Evolutionary conservation across 2,329 filamentous ascomycete genomes (phyloP).

Genomic region (Xylariaceae sp.): DNA sequence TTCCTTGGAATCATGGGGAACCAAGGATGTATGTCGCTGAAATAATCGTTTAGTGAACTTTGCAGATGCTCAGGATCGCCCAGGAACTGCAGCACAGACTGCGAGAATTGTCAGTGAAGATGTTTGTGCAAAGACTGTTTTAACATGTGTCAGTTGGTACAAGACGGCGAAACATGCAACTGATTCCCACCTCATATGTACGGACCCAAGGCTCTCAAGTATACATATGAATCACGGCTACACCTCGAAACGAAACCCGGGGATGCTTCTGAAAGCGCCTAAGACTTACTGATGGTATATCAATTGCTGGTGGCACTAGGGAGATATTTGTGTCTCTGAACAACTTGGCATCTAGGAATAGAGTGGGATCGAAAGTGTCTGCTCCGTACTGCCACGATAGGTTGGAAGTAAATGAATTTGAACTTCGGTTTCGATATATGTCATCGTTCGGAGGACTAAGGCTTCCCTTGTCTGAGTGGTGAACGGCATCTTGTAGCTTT

Average conservation of each 20-base stretch:
- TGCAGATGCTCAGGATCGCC: conserved; percentile 38
- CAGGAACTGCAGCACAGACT: conserved; percentile 40
- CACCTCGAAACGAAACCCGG: too few species aligned
- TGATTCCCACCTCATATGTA: too few species aligned
- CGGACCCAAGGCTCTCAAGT: too few species aligned
- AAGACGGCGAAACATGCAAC: too few species aligned
- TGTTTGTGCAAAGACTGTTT: too few species aligned
- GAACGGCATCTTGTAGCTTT: conserved; percentile 8
- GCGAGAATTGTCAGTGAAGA: background rate
- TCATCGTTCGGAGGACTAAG: conserved; percentile 22
- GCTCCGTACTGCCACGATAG: conserved; percentile 20
- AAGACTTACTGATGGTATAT: conserved; percentile 35
- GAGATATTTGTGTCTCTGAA: conserved; percentile 30
- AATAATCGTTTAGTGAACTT: conserved; percentile 40
- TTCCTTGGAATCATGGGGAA: conserved; percentile 48
- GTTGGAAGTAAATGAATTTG: conserved; percentile 8
- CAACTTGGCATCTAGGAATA: conserved; percentile 36
- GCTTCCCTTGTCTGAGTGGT: conserved; percentile 10
- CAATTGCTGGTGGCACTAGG: conserved; percentile 38
- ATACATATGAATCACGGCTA: too few species aligned
- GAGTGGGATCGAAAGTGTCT: conserved; percentile 40
- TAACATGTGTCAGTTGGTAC: too few species aligned
- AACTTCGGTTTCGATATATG: conserved; percentile 19
- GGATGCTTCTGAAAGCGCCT: background rate
- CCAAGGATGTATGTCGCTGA: conserved; percentile 44